These are phyloP conservation scores for Stephania japonica DNA, from an alignment of 164 flowering plant species.

Conservation along the genomic window DNA sequence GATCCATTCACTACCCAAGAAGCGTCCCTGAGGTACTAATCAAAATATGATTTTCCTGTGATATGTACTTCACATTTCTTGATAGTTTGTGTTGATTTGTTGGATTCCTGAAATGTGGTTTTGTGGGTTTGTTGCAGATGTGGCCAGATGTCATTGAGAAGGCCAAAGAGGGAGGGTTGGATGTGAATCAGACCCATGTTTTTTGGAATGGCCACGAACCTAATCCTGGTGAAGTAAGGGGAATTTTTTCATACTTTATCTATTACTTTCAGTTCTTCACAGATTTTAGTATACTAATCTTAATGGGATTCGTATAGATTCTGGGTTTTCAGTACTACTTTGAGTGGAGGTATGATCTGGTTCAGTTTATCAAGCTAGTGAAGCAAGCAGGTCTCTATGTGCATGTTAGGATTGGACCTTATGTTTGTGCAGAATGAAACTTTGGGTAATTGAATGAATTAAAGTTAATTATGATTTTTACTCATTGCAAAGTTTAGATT, in stretches of 20 bases:
- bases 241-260: not conserved
- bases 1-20: constrained; percentile 91
- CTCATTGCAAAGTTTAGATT: not conserved
- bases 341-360: constrained; percentile 69
- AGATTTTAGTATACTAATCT: not conserved
- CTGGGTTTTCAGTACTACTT: constrained; percentile 53
- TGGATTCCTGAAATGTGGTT: not conserved
- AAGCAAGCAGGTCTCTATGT: constrained; percentile 76
- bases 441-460: constrained; percentile 47
- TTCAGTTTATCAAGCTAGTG: constrained; percentile 60
- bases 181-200: constrained; percentile 74
- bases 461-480: not conserved
- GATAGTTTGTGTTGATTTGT: not conserved
- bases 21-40: constrained; percentile 80
- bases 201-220: constrained; percentile 92
- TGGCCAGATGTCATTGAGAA: constrained; percentile 79
- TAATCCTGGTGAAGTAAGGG: constrained; percentile 57
- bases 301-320: not conserved
- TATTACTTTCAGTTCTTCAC: not conserved
- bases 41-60: constrained; percentile 12
- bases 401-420: constrained; percentile 82
- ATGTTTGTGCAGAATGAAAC: constrained; percentile 84
- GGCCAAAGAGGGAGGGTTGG: constrained; percentile 83
- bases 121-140: constrained; percentile 45
- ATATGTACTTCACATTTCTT: not conserved